A percentile compares a stretch with the other conserved stretches of the same genome.
Evolutionary conservation across 352 stramenopile genomes (phyloP).

Genomic region (Pythium coloratum): DNA sequence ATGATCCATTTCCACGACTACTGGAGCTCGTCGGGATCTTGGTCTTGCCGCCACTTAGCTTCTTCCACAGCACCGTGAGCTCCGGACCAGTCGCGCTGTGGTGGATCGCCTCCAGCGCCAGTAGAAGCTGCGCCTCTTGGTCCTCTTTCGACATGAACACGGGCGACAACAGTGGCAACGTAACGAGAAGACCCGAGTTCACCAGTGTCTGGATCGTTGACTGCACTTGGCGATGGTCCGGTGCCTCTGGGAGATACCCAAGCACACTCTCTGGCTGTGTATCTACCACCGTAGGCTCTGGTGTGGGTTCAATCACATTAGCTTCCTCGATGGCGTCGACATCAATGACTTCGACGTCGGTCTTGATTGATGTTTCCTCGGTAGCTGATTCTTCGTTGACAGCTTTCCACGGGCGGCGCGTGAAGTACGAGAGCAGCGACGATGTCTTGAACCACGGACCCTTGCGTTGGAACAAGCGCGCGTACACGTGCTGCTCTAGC

Average conservation of each 20-base stretch:
- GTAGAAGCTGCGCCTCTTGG: constrained; percentile 24
- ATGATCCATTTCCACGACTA: neutral
- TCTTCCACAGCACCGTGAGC: constrained; percentile 50
- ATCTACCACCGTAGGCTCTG: neutral
- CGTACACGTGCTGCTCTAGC: constrained; percentile 68
- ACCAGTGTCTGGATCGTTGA: constrained; percentile 43
- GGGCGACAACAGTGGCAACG: constrained; percentile 31
- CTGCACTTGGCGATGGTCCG: constrained; percentile 39
- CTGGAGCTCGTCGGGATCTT: constrained; percentile 6
- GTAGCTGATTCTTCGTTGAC: neutral
- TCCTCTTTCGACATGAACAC: constrained; percentile 31
- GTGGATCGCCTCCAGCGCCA: constrained; percentile 54
- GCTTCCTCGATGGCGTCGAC: constrained; percentile 11
- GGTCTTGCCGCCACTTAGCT: constrained; percentile 49
- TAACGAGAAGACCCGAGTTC: constrained; percentile 37
- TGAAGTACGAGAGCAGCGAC: constrained; percentile 66
- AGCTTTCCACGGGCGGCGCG: neutral
- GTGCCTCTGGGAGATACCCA: constrained; percentile 11
- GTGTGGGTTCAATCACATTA: neutral
- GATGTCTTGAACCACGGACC: constrained; percentile 71
- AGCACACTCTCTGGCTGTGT: constrained; percentile 9
- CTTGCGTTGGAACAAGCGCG: constrained; percentile 75
- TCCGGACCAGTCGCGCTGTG: constrained; percentile 49
- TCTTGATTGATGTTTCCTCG: neutral
- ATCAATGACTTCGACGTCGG: constrained; percentile 1